These are phyloP conservation scores for Pseudisothecium myosuroides DNA, from an alignment of 225 moss, liverwort and hornwort species.

Conservation along the genomic window DNA sequence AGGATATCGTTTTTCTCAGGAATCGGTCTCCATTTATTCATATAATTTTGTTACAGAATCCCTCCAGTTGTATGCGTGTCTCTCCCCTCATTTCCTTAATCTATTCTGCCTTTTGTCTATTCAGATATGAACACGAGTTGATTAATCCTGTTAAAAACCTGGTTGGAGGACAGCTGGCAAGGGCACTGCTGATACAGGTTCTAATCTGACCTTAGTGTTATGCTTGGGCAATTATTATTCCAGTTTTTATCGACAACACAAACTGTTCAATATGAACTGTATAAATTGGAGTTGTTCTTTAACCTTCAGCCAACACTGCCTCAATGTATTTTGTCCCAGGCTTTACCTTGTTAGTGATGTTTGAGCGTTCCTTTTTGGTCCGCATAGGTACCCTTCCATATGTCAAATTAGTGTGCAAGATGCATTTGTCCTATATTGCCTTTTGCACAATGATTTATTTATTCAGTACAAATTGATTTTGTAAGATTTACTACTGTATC, in stretches of 20 bases:
- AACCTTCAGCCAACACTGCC: background rate
- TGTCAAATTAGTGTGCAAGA: background rate
- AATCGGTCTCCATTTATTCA: background rate
- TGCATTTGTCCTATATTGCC: background rate
- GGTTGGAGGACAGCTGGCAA: conserved; percentile 65
- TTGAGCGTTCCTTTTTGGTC: background rate
- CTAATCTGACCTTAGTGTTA: background rate
- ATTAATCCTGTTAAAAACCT: conserved; percentile 63
- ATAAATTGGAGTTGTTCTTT: background rate
- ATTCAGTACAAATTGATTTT: background rate
- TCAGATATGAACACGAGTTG: conserved; percentile 84
- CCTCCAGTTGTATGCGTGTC: background rate
- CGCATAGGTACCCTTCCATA: background rate
- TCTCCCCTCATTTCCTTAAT: background rate
- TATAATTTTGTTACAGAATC: background rate
- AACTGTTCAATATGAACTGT: background rate
- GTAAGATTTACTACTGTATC: background rate
- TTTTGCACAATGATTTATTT: background rate
- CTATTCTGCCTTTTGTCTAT: background rate
- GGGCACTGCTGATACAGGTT: conserved; percentile 87
- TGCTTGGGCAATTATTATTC: background rate
- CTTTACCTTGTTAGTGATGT: background rate
- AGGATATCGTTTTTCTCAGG: background rate
- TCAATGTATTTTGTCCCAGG: background rate
- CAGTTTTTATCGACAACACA: background rate